These are phyloP conservation scores for Aegilops speltoides DNA, from an alignment of 176 grass and related monocot species.

Conservation along the genomic window DNA sequence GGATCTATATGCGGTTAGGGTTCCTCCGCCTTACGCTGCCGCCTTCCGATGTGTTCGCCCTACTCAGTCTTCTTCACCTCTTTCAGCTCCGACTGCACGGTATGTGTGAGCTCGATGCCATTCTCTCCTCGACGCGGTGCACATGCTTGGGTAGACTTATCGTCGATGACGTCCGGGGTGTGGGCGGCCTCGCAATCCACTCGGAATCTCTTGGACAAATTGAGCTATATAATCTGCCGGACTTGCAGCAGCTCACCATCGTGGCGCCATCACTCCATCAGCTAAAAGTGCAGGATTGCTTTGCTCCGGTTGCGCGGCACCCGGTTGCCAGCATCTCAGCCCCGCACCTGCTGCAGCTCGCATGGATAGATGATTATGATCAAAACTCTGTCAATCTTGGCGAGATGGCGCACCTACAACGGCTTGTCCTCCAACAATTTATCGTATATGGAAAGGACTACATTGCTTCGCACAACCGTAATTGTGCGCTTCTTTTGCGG, in stretches of 20 bases:
- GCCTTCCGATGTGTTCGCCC: neutral
- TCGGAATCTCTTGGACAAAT: slow-evolving; percentile 5
- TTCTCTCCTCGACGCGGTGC: neutral
- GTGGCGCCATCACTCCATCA: neutral
- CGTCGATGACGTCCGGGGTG: neutral
- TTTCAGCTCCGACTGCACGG: neutral
- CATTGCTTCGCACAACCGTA: neutral
- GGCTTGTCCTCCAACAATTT: neutral
- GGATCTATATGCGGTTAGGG: neutral
- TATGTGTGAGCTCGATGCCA: neutral
- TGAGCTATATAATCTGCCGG: neutral
- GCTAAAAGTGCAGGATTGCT: neutral
- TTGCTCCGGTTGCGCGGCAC: neutral
- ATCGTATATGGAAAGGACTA: neutral
- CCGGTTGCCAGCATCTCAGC: neutral
- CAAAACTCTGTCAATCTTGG: neutral
- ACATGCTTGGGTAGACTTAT: neutral
- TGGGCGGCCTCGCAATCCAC: neutral
- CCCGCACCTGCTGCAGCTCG: neutral
- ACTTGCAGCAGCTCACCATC: neutral
- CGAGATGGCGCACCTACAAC: neutral
- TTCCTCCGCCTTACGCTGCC: neutral
- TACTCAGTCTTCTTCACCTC: neutral
- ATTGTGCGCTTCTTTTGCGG: neutral
- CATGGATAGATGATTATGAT: neutral